These are phyloP conservation scores for Kokia cookei DNA, from an alignment of 441 rosid genomes.

Conservation along the genomic window DNA sequence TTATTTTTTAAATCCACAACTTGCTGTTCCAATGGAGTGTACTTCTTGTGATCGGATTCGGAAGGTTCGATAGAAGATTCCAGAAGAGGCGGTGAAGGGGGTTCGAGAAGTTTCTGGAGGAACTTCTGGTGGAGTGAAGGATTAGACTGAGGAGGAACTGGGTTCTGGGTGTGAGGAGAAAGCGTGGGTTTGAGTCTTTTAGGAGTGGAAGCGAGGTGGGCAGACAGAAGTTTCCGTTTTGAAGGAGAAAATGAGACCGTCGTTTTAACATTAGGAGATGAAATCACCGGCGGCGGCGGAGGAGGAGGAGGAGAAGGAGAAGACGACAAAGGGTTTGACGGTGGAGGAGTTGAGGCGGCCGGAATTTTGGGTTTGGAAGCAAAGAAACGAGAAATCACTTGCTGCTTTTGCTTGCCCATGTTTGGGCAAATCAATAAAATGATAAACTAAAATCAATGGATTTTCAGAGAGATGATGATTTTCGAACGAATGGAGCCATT, in stretches of 20 bases:
- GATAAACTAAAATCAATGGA: not conserved
- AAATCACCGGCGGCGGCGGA: conserved; percentile 19
- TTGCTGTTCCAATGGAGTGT: conserved; percentile 85
- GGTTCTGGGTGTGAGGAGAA: conserved; percentile 48
- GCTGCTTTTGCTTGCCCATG: conserved; percentile 89
- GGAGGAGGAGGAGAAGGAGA: conserved; percentile 7
- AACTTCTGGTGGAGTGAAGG: conserved; percentile 44
- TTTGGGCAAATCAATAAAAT: not conserved
- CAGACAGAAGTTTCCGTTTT: conserved; percentile 68
- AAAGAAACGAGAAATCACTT: conserved; percentile 82
- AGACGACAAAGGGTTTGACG: not conserved
- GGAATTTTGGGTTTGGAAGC: conserved; percentile 54
- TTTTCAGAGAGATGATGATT: not conserved
- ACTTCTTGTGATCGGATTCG: conserved; percentile 24
- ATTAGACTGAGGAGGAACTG: conserved; percentile 19
- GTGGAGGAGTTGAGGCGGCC: conserved; percentile 6
- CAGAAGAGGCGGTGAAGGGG: conserved; percentile 23
- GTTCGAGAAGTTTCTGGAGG: conserved; percentile 46
- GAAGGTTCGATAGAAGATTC: conserved; percentile 20
- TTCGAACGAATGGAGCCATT: not conserved
- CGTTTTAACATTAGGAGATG: conserved; percentile 42
- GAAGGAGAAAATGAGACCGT: conserved; percentile 72
- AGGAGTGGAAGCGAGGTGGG: conserved; percentile 34
- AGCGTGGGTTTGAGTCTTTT: conserved; percentile 50
- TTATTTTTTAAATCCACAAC: conserved; percentile 70